These are phyloP conservation scores for Fusarium sublunatum DNA, from an alignment of 2,329 filamentous ascomycete genomes.

Conservation along the genomic window DNA sequence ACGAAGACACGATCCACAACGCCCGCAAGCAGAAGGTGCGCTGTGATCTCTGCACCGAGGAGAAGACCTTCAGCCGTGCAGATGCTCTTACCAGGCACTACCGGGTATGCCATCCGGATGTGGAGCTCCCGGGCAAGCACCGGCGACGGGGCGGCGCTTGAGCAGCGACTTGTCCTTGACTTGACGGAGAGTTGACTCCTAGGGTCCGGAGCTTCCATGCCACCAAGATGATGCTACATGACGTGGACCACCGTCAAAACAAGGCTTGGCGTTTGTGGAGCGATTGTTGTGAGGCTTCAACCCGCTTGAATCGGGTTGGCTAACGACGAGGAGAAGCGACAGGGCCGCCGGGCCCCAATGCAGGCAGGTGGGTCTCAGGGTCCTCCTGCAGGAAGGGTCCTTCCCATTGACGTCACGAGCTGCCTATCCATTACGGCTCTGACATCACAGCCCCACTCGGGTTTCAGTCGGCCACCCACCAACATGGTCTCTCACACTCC, in stretches of 20 bases:
- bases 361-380: slow-evolving; percentile 45
- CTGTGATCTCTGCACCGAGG: slow-evolving; percentile 91
- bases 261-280: slow-evolving; percentile 39
- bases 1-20: slow-evolving; percentile 98
- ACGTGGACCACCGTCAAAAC: slow-evolving; percentile 39
- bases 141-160: slow-evolving; percentile 35
- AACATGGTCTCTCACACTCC: slow-evolving; percentile 15
- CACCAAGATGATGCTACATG: slow-evolving; percentile 45
- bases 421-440: slow-evolving; percentile 2
- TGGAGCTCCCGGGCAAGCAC: slow-evolving; percentile 37
- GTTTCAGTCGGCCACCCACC: slow-evolving; percentile 18
- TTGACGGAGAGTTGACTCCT: not conserved
- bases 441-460: slow-evolving; percentile 32
- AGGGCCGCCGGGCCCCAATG: slow-evolving; percentile 15
- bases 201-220: slow-evolving; percentile 11
- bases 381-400: slow-evolving; percentile 49
- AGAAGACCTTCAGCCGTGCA: slow-evolving; percentile 96
- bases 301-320: slow-evolving; percentile 33
- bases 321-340: slow-evolving; percentile 17
- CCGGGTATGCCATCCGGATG: slow-evolving; percentile 84
- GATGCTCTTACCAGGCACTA: slow-evolving; percentile 96
- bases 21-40: slow-evolving; percentile 93
- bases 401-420: slow-evolving; percentile 35
- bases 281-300: slow-evolving; percentile 29
- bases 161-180: not conserved